A percentile compares a stretch with the other conserved stretches of the same genome.
Conservation (phyloP, 1,139 yeast genomes). For the Scheffersomyces cryptocercus region DNA sequence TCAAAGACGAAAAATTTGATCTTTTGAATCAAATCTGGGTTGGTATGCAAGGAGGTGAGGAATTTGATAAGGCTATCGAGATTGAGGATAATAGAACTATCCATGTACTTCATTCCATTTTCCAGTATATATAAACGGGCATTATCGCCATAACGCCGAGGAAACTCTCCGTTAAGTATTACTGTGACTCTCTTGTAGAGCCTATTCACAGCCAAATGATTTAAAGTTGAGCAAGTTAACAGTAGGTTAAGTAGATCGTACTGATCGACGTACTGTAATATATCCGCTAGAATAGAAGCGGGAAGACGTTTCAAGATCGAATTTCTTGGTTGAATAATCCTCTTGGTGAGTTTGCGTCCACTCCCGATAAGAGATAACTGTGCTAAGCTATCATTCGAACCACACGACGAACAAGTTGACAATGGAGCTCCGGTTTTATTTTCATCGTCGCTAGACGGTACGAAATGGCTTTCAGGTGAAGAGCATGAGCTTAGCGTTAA, state of each 20-base stretch:
- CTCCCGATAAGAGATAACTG: not conserved
- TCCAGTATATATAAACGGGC: slow-evolving; percentile 25
- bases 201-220: slow-evolving; percentile 24
- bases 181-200: slow-evolving; percentile 36
- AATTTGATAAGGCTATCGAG: slow-evolving; percentile 21
- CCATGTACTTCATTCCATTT: slow-evolving; percentile 34
- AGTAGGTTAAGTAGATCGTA: slow-evolving; percentile 31
- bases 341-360: not conserved
- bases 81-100: slow-evolving; percentile 28
- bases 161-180: slow-evolving; percentile 31
- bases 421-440: not conserved
- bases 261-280: slow-evolving; percentile 28
- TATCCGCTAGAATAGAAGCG: slow-evolving; percentile 11
- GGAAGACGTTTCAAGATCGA: slow-evolving; percentile 14
- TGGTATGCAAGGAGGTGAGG: slow-evolving; percentile 18
- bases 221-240: slow-evolving; percentile 24
- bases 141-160: slow-evolving; percentile 18
- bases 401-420: not conserved
- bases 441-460: not conserved
- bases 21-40: slow-evolving; percentile 21
- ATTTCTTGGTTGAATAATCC: slow-evolving; percentile 7
- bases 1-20: slow-evolving; percentile 37
- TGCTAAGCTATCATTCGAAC: no score
- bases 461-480: not conserved
- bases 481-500: not conserved